These are phyloP conservation scores for Phragmites australis DNA, from an alignment of 176 grass and related monocot species.

Conservation along the genomic window DNA sequence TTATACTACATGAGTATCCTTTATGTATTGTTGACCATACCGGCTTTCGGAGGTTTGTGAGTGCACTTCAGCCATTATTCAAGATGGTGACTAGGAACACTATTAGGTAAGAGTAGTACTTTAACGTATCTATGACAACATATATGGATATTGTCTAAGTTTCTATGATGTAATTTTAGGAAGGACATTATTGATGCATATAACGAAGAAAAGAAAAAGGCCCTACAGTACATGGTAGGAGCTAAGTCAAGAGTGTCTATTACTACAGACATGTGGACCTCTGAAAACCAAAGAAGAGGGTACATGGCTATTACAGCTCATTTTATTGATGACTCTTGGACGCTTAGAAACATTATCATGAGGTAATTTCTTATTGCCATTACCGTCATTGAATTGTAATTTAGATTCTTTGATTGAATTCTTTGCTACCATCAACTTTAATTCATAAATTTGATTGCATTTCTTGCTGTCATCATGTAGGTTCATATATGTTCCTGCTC, in stretches of 20 bases:
- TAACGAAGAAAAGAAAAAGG: neutral
- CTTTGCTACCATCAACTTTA: neutral
- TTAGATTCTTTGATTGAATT: neutral
- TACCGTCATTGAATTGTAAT: neutral
- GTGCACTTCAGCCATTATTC: neutral
- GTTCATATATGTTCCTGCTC: neutral
- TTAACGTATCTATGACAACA: neutral
- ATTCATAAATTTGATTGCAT: neutral
- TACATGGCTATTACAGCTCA: neutral
- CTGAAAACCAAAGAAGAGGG: neutral
- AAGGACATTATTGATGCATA: neutral
- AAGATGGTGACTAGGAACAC: neutral
- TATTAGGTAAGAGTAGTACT: neutral
- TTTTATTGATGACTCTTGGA: slow-evolving; percentile 20
- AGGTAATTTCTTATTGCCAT: neutral
- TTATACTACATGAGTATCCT: neutral
- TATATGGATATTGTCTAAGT: neutral
- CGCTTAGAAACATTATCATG: slow-evolving; percentile 9
- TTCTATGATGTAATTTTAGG: neutral
- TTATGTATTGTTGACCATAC: neutral
- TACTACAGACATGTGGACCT: neutral
- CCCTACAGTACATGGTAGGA: neutral
- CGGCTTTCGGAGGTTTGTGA: neutral
- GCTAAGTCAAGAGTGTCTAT: neutral
- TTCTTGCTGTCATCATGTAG: neutral